Base-by-base conservation (phyloP, 306 rosid species). In the Comarum palustre region DNA sequence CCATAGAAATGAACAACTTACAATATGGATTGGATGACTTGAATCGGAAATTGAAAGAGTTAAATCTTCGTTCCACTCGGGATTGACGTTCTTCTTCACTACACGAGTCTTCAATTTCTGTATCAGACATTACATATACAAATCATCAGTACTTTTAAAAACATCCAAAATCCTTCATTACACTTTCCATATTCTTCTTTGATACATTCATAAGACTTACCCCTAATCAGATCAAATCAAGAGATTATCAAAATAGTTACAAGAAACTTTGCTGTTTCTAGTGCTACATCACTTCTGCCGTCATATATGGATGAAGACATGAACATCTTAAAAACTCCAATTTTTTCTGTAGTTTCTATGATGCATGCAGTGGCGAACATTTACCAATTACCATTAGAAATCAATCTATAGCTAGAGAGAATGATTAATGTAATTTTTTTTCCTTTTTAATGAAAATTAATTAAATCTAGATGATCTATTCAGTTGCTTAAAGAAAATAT, bases 1-100 rank as follows among this genome's bases (percentile, higher is more conserved):
- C 62, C 8, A 24, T 17, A 2, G 6, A 55, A 24, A 29, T 54
- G 9, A 3, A 63, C 13, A 46, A 55, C 89, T 92, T 87, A 91
- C 98, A 4, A 93, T 68, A 1, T 82, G 73, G 38, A 93, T 70
- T 0, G 96, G 90, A 74, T 74, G 72, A 13, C 62, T 62, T 20
- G 79, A 58, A 63, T 79, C 83, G 11, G 42, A 7, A 50, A 79
- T 16, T 17, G 83, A 68, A 38, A 79, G 83, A 4, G 83, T 79
- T 17, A 79, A 63, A 7, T 79, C 75, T 71, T 79, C 79, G 31
- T 79, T 74, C 83, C 83, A 79, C 45, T 74, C 79, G 3, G 83
- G 83, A 69, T 79, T 74, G 55, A 62, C 5, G 31, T 1, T 36
- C 2, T 73, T 74, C 13, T 68, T 73, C 46, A 79, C 75, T 2